phyloP scores from a whole-genome alignment of 1,284 basidiomycete species.

The Rhodotorula sp. region DNA sequence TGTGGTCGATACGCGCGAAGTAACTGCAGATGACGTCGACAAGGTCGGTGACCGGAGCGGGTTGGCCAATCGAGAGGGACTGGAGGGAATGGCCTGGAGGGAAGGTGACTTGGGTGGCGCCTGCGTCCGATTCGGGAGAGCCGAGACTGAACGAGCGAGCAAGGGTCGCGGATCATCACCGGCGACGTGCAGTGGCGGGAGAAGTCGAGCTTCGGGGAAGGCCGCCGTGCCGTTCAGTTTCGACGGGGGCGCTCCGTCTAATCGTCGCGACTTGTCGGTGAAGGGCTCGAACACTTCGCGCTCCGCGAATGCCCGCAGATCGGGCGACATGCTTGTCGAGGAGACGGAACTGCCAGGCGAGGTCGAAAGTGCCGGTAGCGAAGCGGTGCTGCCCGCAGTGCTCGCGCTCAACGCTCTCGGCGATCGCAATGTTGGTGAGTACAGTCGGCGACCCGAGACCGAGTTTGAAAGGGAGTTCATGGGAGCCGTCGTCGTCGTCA shows the following conservation, averaged over 20 bases:
- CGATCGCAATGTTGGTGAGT: conserved; percentile 14
- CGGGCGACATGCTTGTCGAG: conserved; percentile 17
- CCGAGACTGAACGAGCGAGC: background rate
- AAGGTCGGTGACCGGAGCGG: conserved; percentile 14
- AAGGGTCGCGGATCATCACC: background rate
- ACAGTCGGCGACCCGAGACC: conserved; percentile 20
- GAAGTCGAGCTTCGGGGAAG: background rate
- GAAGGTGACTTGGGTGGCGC: conserved; percentile 6
- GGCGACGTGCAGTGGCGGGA: conserved; percentile 4
- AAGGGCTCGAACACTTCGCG: background rate
- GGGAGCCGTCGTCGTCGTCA: background rate
- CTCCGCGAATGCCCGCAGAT: background rate
- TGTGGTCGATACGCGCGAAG: background rate
- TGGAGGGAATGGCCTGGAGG: background rate
- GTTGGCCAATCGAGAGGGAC: background rate
- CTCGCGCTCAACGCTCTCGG: conserved; percentile 3
- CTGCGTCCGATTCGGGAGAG: background rate
- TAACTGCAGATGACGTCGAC: background rate
- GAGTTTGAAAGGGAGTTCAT: conserved; percentile 24
- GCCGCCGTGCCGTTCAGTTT: background rate
- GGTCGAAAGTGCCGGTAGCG: conserved; percentile 16
- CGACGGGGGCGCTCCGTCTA: background rate
- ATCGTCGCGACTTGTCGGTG: background rate
- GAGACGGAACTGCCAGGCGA: conserved; percentile 22
- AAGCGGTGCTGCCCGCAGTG: background rate